Base-by-base conservation (phyloP, 805 yeast species). In the Candida coquimbonensis region DNA sequence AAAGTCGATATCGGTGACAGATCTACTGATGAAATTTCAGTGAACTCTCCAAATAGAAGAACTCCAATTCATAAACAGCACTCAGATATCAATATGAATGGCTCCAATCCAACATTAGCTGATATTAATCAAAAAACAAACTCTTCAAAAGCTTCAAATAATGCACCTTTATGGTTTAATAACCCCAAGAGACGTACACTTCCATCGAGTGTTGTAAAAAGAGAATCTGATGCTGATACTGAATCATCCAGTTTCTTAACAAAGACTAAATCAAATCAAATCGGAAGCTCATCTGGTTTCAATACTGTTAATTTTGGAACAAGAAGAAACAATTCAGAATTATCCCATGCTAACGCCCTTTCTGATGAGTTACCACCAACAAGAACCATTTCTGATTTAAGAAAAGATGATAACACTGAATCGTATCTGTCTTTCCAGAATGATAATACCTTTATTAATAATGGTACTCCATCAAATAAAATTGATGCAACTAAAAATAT, bases 131-230 rank as follows among this genome's bases (percentile, higher is more conserved):
- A 54, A 46, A 56, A 49, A 47, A 47, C 56, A 9, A 46, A 43
- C 21, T 41, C 52, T 2, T 44, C 47, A n/a, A 38, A 41, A 5
- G 12, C 36, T 7, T 27, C 45, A 19, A 33, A 39, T 14, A 33
- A 34, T 8, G 53, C 56, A 9, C 68, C 69, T 7, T 55, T 55
- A 21, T 71, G 72, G 73, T 67, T 59, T 49, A 65, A 67, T 38
- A 66, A 67, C 40, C 67, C 73, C n/a, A 71, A 68, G 48, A 70
- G 72, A 49, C 64, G 80, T 46, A 60, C 65, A 1, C 64, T 71
- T n/a, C 80, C 81, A 9, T 68, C 70, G n/a, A 65, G 64, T 4
- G 66, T 74, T 14, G 60, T 75, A 21, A 74, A 73, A 50, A 63
- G 80, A 53, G 64, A 57, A 19, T 46, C 49, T n/a, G 56, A 56